These are phyloP conservation scores for Hippophae tibetana DNA, from an alignment of 306 rosid genomes.

Conservation along the genomic window DNA sequence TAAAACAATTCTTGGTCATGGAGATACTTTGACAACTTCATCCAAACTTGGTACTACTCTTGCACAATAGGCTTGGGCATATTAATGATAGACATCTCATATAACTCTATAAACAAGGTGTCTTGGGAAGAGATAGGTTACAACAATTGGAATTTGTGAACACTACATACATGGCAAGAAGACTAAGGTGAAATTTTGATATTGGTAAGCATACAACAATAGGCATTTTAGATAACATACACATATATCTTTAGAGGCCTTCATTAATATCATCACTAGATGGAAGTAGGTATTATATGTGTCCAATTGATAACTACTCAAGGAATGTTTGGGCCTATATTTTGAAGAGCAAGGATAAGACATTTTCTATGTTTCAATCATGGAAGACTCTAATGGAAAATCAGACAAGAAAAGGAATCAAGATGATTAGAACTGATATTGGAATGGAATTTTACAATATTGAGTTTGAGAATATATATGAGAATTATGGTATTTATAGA, in stretches of 20 bases:
- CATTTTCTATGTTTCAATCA: too few relatives aligned
- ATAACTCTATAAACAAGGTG: neutral
- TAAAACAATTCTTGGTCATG: too few relatives aligned
- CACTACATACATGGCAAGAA: neutral
- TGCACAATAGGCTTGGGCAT: neutral
- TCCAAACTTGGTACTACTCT: neutral
- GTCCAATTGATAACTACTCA: neutral
- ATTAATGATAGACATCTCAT: too few relatives aligned
- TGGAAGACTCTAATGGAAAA: neutral
- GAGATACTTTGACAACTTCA: neutral
- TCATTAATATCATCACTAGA: neutral
- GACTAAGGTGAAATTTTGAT: neutral
- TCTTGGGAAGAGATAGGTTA: neutral
- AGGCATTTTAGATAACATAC: too few relatives aligned
- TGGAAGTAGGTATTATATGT: neutral
- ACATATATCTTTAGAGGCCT: neutral
- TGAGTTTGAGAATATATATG: neutral
- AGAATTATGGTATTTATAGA: neutral
- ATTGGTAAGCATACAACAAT: neutral
- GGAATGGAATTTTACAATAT: neutral
- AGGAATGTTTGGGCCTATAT: neutral
- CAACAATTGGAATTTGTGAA: neutral
- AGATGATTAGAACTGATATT: neutral
- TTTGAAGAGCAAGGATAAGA: too few relatives aligned
- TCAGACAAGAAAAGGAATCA: too few relatives aligned